phyloP scores from a whole-genome alignment of 139 green algal species.

The Coelastrella sp. region DNA sequence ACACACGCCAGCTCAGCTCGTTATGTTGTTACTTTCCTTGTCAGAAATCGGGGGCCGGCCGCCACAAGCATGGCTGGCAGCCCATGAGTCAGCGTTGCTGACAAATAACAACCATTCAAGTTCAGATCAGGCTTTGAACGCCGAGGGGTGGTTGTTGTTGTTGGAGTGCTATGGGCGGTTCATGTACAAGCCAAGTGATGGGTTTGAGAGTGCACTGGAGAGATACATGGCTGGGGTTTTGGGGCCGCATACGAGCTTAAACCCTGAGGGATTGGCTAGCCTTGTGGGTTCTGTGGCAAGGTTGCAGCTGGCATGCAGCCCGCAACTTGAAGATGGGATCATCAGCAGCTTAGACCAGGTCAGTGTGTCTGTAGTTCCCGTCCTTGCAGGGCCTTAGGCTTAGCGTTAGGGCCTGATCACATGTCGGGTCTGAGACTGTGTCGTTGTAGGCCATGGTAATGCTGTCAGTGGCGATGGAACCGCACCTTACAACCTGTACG shows the following conservation, averaged over 20 bases:
- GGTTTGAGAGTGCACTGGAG: neutral
- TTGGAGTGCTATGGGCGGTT: slow-evolving; percentile 5
- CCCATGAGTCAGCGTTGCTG: slow-evolving; percentile 30
- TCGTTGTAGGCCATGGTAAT: too few species aligned
- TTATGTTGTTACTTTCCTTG: neutral
- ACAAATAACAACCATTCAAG: neutral
- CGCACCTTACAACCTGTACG: too few species aligned
- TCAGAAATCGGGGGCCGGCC: slow-evolving; percentile 23
- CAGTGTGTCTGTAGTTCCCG: neutral
- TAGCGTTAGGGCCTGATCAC: too few species aligned
- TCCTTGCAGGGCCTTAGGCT: too few species aligned
- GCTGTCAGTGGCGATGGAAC: too few species aligned
- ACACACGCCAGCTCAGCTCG: slow-evolving; percentile 6
- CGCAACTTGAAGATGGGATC: slow-evolving; percentile 21
- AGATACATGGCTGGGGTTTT: slow-evolving; percentile 4
- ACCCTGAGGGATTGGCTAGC: neutral
- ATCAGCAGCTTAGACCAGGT: slow-evolving; percentile 1
- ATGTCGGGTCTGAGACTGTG: too few species aligned
- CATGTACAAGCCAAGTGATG: slow-evolving; percentile 17
- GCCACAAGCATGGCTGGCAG: slow-evolving; percentile 31
- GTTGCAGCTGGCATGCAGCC: slow-evolving; percentile 20
- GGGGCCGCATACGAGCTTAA: neutral
- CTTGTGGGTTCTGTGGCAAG: slow-evolving; percentile 1
- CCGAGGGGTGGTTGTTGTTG: slow-evolving; percentile 30
- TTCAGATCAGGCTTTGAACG: neutral